phyloP scores from a whole-genome alignment of 768 basidiomycete genomes.

The Leccinellum rugosiceps region DNA sequence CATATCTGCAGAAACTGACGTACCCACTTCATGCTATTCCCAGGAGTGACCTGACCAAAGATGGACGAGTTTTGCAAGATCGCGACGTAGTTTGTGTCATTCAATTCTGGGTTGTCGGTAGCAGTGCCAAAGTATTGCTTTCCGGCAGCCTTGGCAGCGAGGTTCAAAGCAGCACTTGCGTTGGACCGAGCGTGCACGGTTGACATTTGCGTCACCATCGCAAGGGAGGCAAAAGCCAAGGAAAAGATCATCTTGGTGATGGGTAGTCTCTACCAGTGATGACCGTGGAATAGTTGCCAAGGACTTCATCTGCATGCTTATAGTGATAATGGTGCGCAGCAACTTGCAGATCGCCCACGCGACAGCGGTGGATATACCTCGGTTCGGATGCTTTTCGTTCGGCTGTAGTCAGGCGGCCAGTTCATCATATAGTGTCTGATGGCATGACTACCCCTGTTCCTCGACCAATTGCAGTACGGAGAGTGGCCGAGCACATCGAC shows the following conservation, averaged over 20 bases:
- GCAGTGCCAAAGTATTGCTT: constrained; percentile 45
- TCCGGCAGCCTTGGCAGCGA: constrained; percentile 37
- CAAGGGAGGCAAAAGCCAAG: constrained; percentile 3
- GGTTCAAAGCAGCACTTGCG: constrained; percentile 28
- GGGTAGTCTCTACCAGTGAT: not conserved
- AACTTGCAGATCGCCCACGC: not conserved
- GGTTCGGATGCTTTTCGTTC: not conserved
- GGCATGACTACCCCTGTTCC: not conserved
- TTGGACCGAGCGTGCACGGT: not conserved
- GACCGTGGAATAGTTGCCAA: not conserved
- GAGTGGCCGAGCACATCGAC: constrained; percentile 96
- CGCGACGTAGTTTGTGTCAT: constrained; percentile 23
- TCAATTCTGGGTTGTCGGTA: constrained; percentile 45
- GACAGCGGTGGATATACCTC: not conserved
- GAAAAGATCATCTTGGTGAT: not conserved
- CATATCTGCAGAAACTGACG: not conserved
- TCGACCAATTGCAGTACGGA: too few relatives aligned
- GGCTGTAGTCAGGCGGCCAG: not conserved
- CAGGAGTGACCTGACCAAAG: constrained; percentile 21
- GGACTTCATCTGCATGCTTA: not conserved
- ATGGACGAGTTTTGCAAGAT: constrained; percentile 2
- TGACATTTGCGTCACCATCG: not conserved
- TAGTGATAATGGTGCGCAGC: not conserved
- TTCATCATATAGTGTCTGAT: not conserved
- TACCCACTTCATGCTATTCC: constrained; percentile 21